phyloP scores from a whole-genome alignment of 1,284 basidiomycete genomes.

The Malassezia globosa region DNA sequence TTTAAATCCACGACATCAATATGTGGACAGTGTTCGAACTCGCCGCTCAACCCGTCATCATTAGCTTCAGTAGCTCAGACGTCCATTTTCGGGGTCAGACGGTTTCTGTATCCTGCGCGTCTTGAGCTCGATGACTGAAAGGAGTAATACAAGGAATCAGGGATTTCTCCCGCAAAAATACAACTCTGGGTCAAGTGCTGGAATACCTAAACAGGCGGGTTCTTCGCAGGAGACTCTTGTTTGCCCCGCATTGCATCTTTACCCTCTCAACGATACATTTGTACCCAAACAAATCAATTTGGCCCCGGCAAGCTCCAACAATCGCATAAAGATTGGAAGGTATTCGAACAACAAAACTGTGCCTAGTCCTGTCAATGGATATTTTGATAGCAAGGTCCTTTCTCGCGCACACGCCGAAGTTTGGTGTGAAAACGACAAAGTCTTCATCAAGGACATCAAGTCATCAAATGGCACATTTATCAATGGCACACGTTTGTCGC shows the following conservation, averaged over 20 bases:
- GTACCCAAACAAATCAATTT: constrained; percentile 89
- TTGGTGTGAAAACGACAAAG: constrained; percentile 68
- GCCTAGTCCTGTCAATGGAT: constrained; percentile 87
- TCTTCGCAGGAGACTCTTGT: constrained; percentile 21
- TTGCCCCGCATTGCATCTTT: constrained; percentile 53
- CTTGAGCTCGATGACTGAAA: too few species aligned
- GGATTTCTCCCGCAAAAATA: too few species aligned
- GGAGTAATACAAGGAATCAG: too few species aligned
- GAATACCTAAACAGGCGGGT: not conserved
- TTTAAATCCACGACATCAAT: too few species aligned
- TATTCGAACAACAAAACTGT: constrained; percentile 95
- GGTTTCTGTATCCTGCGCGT: too few species aligned
- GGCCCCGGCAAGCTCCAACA: constrained; percentile 50
- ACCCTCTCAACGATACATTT: constrained; percentile 92
- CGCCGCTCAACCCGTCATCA: too few species aligned
- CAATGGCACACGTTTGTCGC: constrained; percentile 80
- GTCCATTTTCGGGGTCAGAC: too few species aligned
- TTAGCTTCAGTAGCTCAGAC: too few species aligned
- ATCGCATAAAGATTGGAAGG: constrained; percentile 79
- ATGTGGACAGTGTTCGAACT: too few species aligned
- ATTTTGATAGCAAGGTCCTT: constrained; percentile 93
- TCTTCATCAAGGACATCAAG: constrained; percentile 92
- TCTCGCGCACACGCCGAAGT: constrained; percentile 94
- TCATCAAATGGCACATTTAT: constrained; percentile 98
- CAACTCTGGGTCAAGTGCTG: too few species aligned